phyloP scores from a whole-genome alignment of 495 filamentous ascomycete genomes.

The Usnea hakonensis region DNA sequence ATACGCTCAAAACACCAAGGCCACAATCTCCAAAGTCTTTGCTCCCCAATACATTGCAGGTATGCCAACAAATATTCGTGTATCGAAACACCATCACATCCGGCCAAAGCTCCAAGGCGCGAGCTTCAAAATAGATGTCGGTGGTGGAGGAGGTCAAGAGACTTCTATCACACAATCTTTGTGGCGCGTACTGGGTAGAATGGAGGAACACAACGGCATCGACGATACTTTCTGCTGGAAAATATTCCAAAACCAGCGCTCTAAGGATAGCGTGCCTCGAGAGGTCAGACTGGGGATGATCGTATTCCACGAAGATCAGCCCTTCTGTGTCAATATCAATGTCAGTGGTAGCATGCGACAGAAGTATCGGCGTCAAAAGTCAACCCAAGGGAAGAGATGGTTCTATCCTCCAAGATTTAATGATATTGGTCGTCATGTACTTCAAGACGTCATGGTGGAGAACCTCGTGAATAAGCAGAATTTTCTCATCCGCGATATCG shows the following conservation, averaged over 20 bases:
- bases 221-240: conserved; percentile 4
- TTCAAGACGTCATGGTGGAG: neutral
- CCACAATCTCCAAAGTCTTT: conserved; percentile 4
- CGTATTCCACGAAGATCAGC: conserved; percentile 1
- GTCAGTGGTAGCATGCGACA: neutral
- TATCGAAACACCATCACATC: neutral
- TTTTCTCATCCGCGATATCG: neutral
- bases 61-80: neutral
- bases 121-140: neutral
- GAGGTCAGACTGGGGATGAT: conserved; percentile 7
- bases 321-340: neutral
- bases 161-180: neutral
- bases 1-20: neutral
- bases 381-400: neutral
- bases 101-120: neutral
- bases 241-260: neutral
- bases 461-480: neutral
- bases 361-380: neutral
- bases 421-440: neutral
- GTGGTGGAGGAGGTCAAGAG: neutral
- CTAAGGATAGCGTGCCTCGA: conserved; percentile 5
- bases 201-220: conserved; percentile 1
- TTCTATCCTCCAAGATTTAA: neutral
- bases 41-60: neutral
- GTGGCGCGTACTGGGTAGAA: neutral